phyloP scores from a whole-genome alignment of 306 rosid genomes.

The Vigna unguiculata region DNA sequence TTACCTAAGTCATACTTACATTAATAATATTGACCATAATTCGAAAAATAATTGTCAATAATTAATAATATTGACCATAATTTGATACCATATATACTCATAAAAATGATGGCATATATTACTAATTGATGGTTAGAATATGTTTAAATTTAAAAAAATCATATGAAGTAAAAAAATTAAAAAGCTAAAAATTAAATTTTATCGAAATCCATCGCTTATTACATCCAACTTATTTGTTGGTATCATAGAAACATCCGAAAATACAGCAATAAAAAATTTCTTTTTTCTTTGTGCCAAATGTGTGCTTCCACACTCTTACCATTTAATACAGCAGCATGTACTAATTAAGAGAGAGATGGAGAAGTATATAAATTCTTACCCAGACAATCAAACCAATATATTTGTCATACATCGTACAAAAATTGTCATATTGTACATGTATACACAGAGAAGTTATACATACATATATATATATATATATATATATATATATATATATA shows the following conservation, averaged over 20 bases:
- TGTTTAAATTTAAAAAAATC: background rate
- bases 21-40: background rate
- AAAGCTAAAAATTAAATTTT: background rate
- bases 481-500: no score
- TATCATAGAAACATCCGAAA: background rate
- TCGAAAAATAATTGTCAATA: background rate
- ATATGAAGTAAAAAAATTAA: no score
- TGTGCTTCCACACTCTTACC: conserved; percentile 44
- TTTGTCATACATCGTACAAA: background rate
- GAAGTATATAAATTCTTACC: background rate
- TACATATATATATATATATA: no score
- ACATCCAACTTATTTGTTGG: background rate
- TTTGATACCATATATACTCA: background rate
- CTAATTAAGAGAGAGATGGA: background rate
- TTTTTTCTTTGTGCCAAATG: background rate
- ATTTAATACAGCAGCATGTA: conserved; percentile 44
- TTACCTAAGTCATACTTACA: background rate
- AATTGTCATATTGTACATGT: background rate
- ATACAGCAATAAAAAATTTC: background rate
- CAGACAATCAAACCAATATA: background rate
- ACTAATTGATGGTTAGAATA: background rate
- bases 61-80: no score
- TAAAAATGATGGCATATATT: background rate
- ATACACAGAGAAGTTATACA: background rate
- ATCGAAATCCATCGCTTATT: background rate